phyloP scores from a whole-genome alignment of 805 yeast genomes.

The Metschnikowia cerradonensis region DNA sequence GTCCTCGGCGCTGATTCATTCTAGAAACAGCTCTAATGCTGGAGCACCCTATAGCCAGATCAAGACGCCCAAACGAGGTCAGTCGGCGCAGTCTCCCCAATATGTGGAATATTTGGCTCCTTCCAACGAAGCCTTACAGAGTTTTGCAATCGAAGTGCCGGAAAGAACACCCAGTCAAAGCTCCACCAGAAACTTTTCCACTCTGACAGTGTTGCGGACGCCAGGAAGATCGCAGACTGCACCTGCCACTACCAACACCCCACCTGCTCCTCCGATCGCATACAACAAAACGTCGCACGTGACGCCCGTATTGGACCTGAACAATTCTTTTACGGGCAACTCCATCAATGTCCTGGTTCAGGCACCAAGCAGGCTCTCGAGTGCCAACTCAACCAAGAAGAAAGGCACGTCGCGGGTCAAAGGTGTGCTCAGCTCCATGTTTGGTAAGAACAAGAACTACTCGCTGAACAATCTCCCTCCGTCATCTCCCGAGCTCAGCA shows the following conservation, averaged over 20 bases:
- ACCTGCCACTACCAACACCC: neutral
- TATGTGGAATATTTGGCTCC: neutral
- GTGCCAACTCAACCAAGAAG: slow-evolving; percentile 4
- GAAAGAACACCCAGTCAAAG: neutral
- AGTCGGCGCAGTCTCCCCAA: neutral
- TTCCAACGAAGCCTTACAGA: neutral
- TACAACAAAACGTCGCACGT: slow-evolving; percentile 2
- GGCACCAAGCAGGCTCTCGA: slow-evolving; percentile 9
- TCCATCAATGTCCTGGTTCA: slow-evolving; percentile 9
- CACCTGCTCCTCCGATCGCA: slow-evolving; percentile 3
- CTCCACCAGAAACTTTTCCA: neutral
- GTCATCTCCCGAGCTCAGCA: slow-evolving; percentile 23
- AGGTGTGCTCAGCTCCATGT: slow-evolving; percentile 55
- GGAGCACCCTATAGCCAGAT: neutral
- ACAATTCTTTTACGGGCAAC: slow-evolving; percentile 1
- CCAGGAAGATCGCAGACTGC: neutral
- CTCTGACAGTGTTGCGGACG: slow-evolving; percentile 1
- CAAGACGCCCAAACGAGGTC: neutral
- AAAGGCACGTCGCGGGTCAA: slow-evolving; percentile 51
- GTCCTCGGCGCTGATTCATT: slow-evolving; percentile 6
- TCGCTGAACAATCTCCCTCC: neutral
- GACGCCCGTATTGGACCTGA: slow-evolving; percentile 27
- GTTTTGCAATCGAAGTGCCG: neutral
- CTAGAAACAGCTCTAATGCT: neutral
- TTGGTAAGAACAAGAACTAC: slow-evolving; percentile 31